Conservation (phyloP, 176 grass and related monocot genomes). For the Oryza meyeriana region DNA sequence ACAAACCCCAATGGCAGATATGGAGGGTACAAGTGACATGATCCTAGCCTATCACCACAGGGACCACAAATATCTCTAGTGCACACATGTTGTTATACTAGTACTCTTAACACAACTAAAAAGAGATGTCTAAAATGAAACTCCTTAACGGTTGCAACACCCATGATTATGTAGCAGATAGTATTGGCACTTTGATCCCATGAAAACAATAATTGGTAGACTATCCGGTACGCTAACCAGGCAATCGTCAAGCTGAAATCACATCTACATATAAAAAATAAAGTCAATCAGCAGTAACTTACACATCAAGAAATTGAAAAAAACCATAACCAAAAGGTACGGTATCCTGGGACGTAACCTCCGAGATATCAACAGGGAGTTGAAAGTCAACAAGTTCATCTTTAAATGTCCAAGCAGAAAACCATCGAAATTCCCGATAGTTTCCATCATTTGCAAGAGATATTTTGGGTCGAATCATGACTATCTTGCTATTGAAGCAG, state of each 20-base stretch:
- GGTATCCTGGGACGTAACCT: conserved; percentile 58
- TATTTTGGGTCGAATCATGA: conserved; percentile 95
- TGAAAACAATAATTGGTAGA: not conserved
- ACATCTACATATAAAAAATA: not conserved
- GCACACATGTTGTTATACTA: not conserved
- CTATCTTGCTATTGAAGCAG: conserved; percentile 81
- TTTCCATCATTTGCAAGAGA: conserved; percentile 95
- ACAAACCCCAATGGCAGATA: not conserved
- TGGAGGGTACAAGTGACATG: not conserved
- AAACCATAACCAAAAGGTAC: conserved; percentile 91
- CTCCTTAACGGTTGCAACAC: not conserved
- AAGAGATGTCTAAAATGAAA: not conserved
- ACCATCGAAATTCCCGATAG: conserved; percentile 95
- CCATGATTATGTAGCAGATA: too few species aligned
- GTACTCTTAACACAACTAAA: not conserved
- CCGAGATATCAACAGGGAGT: conserved; percentile 68
- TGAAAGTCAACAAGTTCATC: conserved; percentile 70
- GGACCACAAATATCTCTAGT: not conserved
- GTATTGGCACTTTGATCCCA: not conserved
- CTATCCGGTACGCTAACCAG: not conserved
- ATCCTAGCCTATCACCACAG: not conserved
- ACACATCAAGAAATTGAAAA: conserved; percentile 85
- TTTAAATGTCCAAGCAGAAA: conserved; percentile 88
- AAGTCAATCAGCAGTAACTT: conserved; percentile 47
- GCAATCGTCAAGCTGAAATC: conserved; percentile 18